Conservation (phyloP, 2,329 filamentous ascomycete genomes). For the Aureobasidium sp. region DNA sequence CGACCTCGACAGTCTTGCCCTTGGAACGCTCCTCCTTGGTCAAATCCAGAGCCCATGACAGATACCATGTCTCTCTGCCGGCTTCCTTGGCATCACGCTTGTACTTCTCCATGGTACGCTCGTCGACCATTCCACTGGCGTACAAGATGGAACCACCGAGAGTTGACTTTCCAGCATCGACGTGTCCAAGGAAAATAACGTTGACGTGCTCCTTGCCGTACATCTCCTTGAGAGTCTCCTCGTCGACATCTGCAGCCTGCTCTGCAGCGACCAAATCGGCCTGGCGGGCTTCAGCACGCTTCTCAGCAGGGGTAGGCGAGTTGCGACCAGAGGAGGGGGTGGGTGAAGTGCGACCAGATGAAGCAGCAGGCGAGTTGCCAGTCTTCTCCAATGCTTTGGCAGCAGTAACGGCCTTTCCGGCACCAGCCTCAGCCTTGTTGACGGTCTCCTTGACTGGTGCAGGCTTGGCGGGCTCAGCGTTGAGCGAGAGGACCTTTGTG, state of each 20-base stretch:
- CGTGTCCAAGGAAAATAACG: slow-evolving; percentile 96
- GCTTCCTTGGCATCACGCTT: slow-evolving; percentile 93
- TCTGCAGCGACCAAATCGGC: slow-evolving; percentile 79
- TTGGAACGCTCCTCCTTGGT: slow-evolving; percentile 94
- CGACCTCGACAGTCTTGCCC: slow-evolving; percentile 97
- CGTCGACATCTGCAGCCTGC: slow-evolving; percentile 67
- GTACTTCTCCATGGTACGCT: slow-evolving; percentile 97
- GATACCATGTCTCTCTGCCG: slow-evolving; percentile 95
- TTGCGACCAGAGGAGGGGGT: slow-evolving; percentile 75
- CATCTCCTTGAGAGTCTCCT: slow-evolving; percentile 84
- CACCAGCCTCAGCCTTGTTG: slow-evolving; percentile 47
- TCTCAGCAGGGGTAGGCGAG: slow-evolving; percentile 54
- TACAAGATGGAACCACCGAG: slow-evolving; percentile 90
- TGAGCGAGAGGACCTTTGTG: slow-evolving; percentile 68
- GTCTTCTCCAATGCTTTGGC: slow-evolving; percentile 89
- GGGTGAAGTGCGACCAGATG: slow-evolving; percentile 65
- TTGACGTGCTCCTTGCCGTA: slow-evolving; percentile 94
- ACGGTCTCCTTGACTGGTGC: slow-evolving; percentile 32
- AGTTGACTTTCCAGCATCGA: slow-evolving; percentile 96
- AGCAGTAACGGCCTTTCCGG: slow-evolving; percentile 75
- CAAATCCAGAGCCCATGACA: slow-evolving; percentile 95
- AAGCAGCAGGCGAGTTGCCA: slow-evolving; percentile 52
- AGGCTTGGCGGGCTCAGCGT: slow-evolving; percentile 28
- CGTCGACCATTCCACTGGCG: slow-evolving; percentile 96
- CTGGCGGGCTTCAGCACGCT: slow-evolving; percentile 50